Conservation (phyloP, 2,329 filamentous ascomycete species). For the Ophiostoma quercus region DNA sequence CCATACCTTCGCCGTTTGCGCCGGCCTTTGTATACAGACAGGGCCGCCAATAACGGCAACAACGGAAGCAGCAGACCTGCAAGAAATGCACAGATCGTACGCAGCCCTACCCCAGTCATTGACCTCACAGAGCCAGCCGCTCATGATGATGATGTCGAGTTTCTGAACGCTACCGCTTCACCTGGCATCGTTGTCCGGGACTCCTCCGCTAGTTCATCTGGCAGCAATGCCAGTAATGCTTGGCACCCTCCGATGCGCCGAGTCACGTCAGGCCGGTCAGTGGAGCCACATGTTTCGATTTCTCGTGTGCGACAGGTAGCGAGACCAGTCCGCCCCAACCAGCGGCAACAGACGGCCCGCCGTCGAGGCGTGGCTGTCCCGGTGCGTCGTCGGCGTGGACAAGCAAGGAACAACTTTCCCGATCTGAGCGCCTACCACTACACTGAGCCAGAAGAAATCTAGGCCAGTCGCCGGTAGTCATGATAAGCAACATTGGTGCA, state of each 20-base stretch:
- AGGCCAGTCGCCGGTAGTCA: background rate
- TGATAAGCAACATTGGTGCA: background rate
- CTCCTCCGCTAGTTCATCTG: background rate
- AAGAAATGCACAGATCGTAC: background rate
- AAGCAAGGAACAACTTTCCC: background rate
- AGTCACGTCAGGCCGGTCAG: background rate
- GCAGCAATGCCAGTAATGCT: background rate
- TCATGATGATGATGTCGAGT: background rate
- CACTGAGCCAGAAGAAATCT: background rate
- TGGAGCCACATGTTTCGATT: background rate
- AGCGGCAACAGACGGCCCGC: background rate
- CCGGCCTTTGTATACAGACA: background rate
- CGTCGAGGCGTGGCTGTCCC: background rate
- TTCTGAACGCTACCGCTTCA: background rate
- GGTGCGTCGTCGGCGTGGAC: background rate
- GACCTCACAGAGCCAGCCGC: background rate
- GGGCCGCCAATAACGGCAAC: background rate
- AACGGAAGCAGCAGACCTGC: background rate
- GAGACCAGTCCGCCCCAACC: background rate
- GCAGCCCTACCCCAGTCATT: background rate
- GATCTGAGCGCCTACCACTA: constrained; percentile 1
- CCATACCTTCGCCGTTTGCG: constrained; percentile 4
- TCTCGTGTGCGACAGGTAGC: background rate
- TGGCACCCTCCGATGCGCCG: constrained; percentile 3
- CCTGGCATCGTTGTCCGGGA: background rate